Conservation (phyloP, 148 eudicot genomes). For the Rhododendron ovatum region DNA sequence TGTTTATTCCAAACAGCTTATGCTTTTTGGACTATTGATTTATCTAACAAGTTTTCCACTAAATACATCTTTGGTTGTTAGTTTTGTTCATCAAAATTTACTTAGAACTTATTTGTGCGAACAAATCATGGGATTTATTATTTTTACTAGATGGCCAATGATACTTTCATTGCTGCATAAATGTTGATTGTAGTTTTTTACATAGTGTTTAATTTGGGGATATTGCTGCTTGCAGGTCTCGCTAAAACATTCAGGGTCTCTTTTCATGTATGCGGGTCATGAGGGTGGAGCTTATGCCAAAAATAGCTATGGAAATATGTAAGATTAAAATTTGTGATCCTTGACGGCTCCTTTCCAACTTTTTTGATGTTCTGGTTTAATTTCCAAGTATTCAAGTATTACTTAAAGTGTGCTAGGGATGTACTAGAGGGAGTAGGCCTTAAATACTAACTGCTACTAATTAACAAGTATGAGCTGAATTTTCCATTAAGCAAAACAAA, state of each 20-base stretch:
- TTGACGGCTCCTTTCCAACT: neutral
- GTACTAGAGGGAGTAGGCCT: no score
- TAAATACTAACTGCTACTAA: neutral
- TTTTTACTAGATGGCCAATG: neutral
- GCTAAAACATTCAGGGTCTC: slow-evolving; percentile 95
- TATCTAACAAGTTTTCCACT: neutral
- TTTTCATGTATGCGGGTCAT: slow-evolving; percentile 99
- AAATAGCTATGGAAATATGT: slow-evolving; percentile 96
- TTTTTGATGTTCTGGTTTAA: neutral
- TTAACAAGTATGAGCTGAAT: neutral
- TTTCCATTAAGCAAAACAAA: neutral
- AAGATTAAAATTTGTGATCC: slow-evolving; percentile 19
- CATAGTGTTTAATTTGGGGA: neutral
- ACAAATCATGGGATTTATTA: neutral
- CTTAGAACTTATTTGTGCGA: neutral
- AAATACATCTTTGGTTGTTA: neutral
- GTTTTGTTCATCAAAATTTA: neutral
- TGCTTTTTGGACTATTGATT: neutral
- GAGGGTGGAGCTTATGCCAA: slow-evolving; percentile 98
- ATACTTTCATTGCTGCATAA: neutral
- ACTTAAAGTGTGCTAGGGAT: neutral
- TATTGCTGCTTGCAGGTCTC: slow-evolving; percentile 58
- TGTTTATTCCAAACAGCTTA: neutral
- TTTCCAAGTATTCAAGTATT: neutral
- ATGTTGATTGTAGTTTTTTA: neutral